Percentiles rank a stretch among this genome's conserved stretches.
These are phyloP conservation scores for Xylaria sp. DNA, from an alignment of 2,329 filamentous ascomycete genomes.

Conservation along the genomic window DNA sequence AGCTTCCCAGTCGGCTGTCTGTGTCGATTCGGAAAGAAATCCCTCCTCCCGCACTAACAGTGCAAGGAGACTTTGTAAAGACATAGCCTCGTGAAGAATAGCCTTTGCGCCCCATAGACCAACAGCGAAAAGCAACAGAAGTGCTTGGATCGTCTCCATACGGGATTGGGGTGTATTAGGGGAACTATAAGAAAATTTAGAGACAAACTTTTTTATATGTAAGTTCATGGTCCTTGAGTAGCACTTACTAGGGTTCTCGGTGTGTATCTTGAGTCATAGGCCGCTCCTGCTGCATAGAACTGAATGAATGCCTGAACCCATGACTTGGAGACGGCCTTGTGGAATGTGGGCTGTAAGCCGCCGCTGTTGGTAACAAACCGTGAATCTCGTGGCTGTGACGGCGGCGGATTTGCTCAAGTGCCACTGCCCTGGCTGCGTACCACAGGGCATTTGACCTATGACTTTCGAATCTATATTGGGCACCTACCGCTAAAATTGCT, in stretches of 20 bases:
- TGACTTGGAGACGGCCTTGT: constrained; percentile 68
- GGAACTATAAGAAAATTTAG: constrained; percentile 51
- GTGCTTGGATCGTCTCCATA: constrained; percentile 72
- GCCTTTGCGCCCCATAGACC: constrained; percentile 70
- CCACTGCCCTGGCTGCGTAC: constrained; percentile 69
- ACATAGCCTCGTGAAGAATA: constrained; percentile 68
- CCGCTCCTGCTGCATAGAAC: constrained; percentile 66
- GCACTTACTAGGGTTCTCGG: constrained; percentile 66
- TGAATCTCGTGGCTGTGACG: constrained; percentile 67
- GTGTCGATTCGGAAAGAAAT: constrained; percentile 59
- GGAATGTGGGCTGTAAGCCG: constrained; percentile 69
- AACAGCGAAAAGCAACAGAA: constrained; percentile 69
- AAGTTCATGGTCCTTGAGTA: neutral
- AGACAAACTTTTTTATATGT: neutral
- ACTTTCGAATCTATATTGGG: constrained; percentile 72
- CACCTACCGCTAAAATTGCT: constrained; percentile 73
- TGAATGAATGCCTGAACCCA: constrained; percentile 67
- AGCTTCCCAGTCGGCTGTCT: constrained; percentile 66
- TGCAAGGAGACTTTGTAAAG: constrained; percentile 67
- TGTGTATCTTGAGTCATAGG: constrained; percentile 68
- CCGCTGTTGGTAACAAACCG: constrained; percentile 64
- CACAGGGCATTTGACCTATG: constrained; percentile 68
- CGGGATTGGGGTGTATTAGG: constrained; percentile 68
- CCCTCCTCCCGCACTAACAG: constrained; percentile 69
- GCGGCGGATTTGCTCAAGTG: constrained; percentile 67